Percentiles rank a stretch among this genome's conserved stretches.
Conservation (phyloP, 345 rosid genomes). For the Linum usitatissimum region DNA sequence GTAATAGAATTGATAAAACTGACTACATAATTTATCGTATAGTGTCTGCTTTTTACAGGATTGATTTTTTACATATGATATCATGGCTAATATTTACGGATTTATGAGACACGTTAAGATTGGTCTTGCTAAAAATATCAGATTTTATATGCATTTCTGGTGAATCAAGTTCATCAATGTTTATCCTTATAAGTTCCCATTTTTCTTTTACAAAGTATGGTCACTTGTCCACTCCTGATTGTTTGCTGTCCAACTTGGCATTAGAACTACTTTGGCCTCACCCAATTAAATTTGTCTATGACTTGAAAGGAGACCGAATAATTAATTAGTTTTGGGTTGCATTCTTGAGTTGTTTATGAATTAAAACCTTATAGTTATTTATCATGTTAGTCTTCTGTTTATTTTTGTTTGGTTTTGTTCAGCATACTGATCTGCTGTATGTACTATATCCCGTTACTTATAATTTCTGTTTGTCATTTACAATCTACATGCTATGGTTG, state of each 20-base stretch:
- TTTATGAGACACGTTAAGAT: no score
- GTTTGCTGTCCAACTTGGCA: neutral
- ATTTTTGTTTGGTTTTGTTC: neutral
- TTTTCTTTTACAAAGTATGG: neutral
- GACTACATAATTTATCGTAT: neutral
- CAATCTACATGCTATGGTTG: conserved; percentile 13
- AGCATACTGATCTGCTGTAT: neutral
- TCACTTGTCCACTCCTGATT: neutral
- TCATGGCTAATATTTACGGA: neutral
- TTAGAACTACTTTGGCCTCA: neutral
- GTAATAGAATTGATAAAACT: neutral
- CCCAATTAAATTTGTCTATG: neutral
- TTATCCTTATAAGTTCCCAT: neutral
- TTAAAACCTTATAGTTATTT: no score
- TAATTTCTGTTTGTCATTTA: neutral
- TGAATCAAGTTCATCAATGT: neutral
- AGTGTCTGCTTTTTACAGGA: neutral
- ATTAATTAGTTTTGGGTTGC: neutral
- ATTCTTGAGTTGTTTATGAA: neutral
- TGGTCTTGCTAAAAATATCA: neutral
- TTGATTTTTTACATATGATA: neutral
- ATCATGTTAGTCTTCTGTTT: neutral
- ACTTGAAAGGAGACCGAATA: neutral
- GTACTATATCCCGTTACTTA: no score
- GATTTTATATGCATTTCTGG: neutral